A percentile compares a stretch with the other conserved stretches of the same genome.
These are phyloP conservation scores for Penicillium frequentans DNA, from an alignment of 2,329 filamentous ascomycete genomes.

Conservation along the genomic window DNA sequence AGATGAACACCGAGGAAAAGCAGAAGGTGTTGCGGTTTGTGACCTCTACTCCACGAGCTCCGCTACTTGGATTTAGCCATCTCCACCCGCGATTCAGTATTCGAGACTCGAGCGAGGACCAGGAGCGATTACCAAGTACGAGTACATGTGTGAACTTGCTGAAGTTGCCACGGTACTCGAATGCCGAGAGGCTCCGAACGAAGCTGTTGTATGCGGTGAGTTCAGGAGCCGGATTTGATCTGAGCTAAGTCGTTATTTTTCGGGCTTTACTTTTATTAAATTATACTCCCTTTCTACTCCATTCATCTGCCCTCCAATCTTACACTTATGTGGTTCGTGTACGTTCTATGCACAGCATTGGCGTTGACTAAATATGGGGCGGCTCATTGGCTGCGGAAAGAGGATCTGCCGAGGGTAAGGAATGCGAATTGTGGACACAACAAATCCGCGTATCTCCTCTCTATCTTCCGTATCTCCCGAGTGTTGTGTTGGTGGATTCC, in stretches of 20 bases:
- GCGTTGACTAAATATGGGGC: conserved; percentile 22
- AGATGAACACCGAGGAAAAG: conserved; percentile 72
- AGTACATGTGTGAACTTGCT: conserved; percentile 95
- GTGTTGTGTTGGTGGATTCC: not conserved
- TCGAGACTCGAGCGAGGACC: conserved; percentile 74
- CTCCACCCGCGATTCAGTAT: conserved; percentile 87
- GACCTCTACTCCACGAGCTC: conserved; percentile 86
- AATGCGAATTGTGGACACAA: not conserved
- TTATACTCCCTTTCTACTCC: not conserved
- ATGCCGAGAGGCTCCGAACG: conserved; percentile 63
- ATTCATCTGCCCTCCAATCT: not conserved
- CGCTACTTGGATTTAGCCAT: conserved; percentile 83
- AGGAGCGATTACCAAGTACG: conserved; percentile 80
- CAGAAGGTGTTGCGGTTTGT: conserved; percentile 93
- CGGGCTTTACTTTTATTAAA: conserved; percentile 1
- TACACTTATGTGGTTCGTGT: conserved; percentile 10
- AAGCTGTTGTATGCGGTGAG: conserved; percentile 90
- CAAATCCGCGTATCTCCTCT: not conserved
- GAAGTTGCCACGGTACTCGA: conserved; percentile 82
- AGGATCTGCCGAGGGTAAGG: conserved; percentile 4
- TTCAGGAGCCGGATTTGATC: conserved; percentile 88
- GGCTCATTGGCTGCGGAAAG: conserved; percentile 14
- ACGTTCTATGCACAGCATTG: conserved; percentile 29
- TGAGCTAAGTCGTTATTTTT: conserved; percentile 40
- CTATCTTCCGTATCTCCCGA: not conserved